Conservation (phyloP, 768 basidiomycete species). For the Steccherinum ochraceum region DNA sequence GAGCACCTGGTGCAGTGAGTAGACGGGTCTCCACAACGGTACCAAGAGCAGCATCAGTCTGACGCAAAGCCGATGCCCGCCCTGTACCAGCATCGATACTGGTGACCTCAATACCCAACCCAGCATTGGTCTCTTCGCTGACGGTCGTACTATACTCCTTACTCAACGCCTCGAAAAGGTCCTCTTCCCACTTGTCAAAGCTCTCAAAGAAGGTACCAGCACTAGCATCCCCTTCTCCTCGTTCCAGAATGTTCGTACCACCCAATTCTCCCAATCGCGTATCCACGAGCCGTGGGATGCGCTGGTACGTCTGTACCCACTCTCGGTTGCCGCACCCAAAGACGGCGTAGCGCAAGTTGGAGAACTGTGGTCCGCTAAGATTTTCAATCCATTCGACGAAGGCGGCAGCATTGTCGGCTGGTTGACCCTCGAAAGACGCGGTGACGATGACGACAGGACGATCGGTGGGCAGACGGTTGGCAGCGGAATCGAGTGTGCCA, state of each 20-base stretch:
- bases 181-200: conserved; percentile 37
- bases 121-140: conserved; percentile 4
- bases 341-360: conserved; percentile 33
- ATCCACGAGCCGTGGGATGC: conserved; percentile 37
- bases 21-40: conserved; percentile 33
- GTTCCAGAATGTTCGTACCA: conserved; percentile 27
- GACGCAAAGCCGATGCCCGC: conserved; percentile 30
- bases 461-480: conserved; percentile 32
- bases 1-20: conserved; percentile 32
- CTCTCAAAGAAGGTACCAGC: conserved; percentile 34
- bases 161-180: conserved; percentile 30
- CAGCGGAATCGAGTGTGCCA: conserved; percentile 34
- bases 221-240: conserved; percentile 39
- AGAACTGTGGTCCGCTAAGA: conserved; percentile 22
- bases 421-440: conserved; percentile 44
- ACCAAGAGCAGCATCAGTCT: conserved; percentile 32
- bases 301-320: conserved; percentile 42
- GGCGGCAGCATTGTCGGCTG: conserved; percentile 41
- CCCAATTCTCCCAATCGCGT: conserved; percentile 27
- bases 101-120: conserved; percentile 22
- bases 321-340: conserved; percentile 47
- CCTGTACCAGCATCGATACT: conserved; percentile 26
- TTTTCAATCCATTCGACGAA: conserved; percentile 37
- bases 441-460: conserved; percentile 40
- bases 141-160: conserved; percentile 28